Base-by-base conservation (phyloP, 2,329 filamentous ascomycete genomes). In the Botryotinia calthae region DNA sequence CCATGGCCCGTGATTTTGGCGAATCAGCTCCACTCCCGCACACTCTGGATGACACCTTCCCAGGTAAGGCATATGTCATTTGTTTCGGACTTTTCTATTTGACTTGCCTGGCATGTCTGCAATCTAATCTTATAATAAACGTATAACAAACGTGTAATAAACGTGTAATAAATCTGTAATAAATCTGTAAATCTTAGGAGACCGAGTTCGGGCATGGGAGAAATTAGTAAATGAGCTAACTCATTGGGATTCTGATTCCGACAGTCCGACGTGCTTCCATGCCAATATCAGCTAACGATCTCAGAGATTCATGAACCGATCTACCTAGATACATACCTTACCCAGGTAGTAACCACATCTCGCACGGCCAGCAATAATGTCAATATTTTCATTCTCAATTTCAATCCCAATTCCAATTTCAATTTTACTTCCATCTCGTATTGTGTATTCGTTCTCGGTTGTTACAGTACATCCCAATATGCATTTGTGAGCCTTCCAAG, bases 121-220 rank as follows among this genome's bases (percentile, higher is more conserved):
- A 48, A 65, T 65, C 42, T 65, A 65, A 65, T 65, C 62, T 65
- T 48, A 65, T 48, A 65, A 65, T 46, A 25, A 12, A 42, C n/a
- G 14, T n/a, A 44, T 64, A 25, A 14, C n/a, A 14, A 64, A 64
- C 42, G 46, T 64, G 31, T 64, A 64, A 64, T 46, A 34, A 10
- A 42, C 18, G 14, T 4, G 31, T 64, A n/a, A n/a, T n/a, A n/a
- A n/a, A n/a, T n/a, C n/a, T n/a, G n/a, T n/a, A 51, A 51, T n/a
- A 14, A 51, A 51, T 51, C 25, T 51, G 10, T 14, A 25, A 51
- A 51, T 51, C 48, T 51, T 51, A 51, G n/a, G 14, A n/a, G 28
- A 4, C 25, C 25, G 10, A 5, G 34, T 31, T 44, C n/a, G 44
- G 40, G 40, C 31, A 25, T 46, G 28, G 61, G 37, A 63, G 5